Evolutionary conservation across 495 filamentous ascomycete genomes (phyloP), one percentile per base, ranked within the genome.

Genomic region (Paragyromitra xinjiangensis): DNA sequence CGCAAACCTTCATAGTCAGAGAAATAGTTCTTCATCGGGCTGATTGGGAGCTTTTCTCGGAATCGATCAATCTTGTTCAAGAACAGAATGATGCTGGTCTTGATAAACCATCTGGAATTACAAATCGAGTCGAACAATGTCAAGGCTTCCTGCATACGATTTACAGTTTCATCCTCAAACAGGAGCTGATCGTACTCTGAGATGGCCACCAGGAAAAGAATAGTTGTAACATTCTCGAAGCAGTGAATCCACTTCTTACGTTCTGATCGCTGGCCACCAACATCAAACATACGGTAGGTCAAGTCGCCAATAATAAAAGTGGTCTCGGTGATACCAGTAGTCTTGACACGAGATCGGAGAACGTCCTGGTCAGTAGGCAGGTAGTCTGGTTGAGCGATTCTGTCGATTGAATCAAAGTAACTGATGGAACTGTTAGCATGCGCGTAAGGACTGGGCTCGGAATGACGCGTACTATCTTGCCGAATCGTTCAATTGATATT

Each of bases 161-260:
- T 99, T 86, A 92, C 91, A 4, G 91, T 92, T 85, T 92, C 91
- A 78, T 99, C 95, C 85, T 99, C 95, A 83, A 99, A 97, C 26
- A 99, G 89, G 78, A 98, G 87, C 85, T 98, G 95, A 84, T 99
- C 95, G 88, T 99, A 99, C 84, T 97, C 95, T 81, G 95, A 98
- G 83, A 99, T 99, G 84, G 95, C 95, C 70, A 98, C 95, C 70
- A 99, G 85, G 90, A 99, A 99, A 45, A 99, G 92, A 80, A 99
- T 97, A 19, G 95, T 97, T 58, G 95, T 97, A 82, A 99, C 95
- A 81, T 99, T 98, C 87, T 99, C 95, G 86, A 99, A 99, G 87
- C 95, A 97, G 87, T 99, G 95, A 73, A 99, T 99, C 95, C 95
- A 99, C 91, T 99, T 99, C 92, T 99, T 99, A 78, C 95, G 92